Conservation (phyloP, 1,284 basidiomycete genomes). For the Cutaneotrichosporon arboriforme region DNA sequence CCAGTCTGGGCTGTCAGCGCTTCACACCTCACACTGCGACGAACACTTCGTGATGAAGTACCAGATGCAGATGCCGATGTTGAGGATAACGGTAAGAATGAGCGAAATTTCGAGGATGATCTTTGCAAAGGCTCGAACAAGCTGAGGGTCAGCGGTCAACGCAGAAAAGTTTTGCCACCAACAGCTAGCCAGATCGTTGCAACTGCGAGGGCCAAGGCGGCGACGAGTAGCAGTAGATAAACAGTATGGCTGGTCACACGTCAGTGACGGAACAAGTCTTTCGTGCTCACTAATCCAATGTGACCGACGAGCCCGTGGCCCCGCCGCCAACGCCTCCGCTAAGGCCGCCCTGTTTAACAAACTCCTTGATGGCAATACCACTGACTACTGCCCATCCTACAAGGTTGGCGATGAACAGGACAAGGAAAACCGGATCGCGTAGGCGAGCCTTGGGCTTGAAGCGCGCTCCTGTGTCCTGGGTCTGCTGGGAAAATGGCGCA, state of each 20-base stretch:
- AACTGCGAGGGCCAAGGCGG: constrained; percentile 58
- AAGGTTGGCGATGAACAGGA: constrained; percentile 65
- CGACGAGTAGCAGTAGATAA: constrained; percentile 65
- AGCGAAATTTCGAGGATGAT: constrained; percentile 75
- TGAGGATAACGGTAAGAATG: constrained; percentile 62
- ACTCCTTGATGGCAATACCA: constrained; percentile 60
- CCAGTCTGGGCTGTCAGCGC: constrained; percentile 28
- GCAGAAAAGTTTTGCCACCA: constrained; percentile 14
- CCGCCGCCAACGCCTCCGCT: constrained; percentile 42
- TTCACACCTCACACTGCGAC: not conserved
- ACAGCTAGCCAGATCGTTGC: constrained; percentile 38
- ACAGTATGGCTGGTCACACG: constrained; percentile 49
- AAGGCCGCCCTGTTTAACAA: constrained; percentile 60
- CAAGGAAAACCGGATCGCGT: constrained; percentile 65
- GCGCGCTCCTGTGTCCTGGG: constrained; percentile 53
- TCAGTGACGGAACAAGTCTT: not conserved
- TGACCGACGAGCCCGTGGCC: constrained; percentile 30
- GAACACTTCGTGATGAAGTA: constrained; percentile 67
- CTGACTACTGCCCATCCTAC: constrained; percentile 64
- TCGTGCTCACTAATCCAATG: constrained; percentile 27
- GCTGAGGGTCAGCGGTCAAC: constrained; percentile 17
- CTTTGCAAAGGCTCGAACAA: constrained; percentile 69
- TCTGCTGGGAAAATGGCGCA: constrained; percentile 56
- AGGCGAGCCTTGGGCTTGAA: constrained; percentile 64
- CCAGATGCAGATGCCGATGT: constrained; percentile 55